phyloP scores from a whole-genome alignment of 352 stramenopile species.

The Phytophthora sansomeana region DNA sequence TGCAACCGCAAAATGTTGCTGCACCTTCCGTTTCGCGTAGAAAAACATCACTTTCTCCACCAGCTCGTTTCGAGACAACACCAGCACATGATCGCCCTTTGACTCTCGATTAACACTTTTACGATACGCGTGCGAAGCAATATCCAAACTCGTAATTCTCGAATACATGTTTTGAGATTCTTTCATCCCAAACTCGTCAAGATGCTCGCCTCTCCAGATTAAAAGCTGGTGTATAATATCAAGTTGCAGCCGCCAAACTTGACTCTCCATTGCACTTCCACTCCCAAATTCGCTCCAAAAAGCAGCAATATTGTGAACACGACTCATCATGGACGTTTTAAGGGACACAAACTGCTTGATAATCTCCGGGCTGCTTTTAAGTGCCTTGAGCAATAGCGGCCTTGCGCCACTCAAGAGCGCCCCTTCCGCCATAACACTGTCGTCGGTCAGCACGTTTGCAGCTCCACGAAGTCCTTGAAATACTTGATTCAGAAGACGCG shows the following conservation, averaged over 20 bases:
- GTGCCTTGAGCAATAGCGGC: constrained; percentile 45
- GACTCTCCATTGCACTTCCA: constrained; percentile 61
- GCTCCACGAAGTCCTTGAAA: constrained; percentile 53
- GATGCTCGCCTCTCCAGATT: constrained; percentile 59
- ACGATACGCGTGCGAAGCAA: constrained; percentile 55
- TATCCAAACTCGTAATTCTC: constrained; percentile 58
- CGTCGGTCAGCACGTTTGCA: constrained; percentile 62
- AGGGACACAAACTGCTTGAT: constrained; percentile 44
- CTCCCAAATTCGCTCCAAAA: constrained; percentile 61
- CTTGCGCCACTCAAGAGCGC: constrained; percentile 51
- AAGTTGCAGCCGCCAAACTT: constrained; percentile 59
- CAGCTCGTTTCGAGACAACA: constrained; percentile 74
- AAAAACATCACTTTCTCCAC: constrained; percentile 75
- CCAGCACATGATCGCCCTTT: constrained; percentile 37
- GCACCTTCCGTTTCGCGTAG: constrained; percentile 61
- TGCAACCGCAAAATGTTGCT: constrained; percentile 71
- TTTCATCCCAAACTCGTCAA: constrained; percentile 51
- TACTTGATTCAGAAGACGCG: constrained; percentile 55
- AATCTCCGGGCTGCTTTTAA: constrained; percentile 41
- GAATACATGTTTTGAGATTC: constrained; percentile 62
- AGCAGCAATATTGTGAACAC: constrained; percentile 45
- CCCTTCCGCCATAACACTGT: constrained; percentile 21
- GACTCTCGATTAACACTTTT: constrained; percentile 20
- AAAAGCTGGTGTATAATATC: constrained; percentile 60
- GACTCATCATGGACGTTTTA: constrained; percentile 52